A percentile compares a stretch with the other conserved stretches of the same genome.
phyloP scores from a whole-genome alignment of 2,329 filamentous ascomycete species.

The Cladosporium velox region DNA sequence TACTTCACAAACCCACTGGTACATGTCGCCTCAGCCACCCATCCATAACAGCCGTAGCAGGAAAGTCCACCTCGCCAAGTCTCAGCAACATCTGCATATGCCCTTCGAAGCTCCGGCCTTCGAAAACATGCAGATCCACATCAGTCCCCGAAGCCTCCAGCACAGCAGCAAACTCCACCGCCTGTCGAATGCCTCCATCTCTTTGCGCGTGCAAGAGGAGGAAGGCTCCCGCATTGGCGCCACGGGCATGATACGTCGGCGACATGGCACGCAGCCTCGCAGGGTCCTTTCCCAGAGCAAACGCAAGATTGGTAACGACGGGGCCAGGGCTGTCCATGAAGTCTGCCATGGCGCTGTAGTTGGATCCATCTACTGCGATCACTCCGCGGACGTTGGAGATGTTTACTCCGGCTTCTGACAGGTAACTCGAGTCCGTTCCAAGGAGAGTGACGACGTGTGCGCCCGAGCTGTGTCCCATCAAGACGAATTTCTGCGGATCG shows the following conservation, averaged over 20 bases:
- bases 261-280: background rate
- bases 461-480: background rate
- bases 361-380: background rate
- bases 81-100: constrained; percentile 1
- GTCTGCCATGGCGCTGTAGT: background rate
- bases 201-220: background rate
- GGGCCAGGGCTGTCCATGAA: background rate
- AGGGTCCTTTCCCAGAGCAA: background rate
- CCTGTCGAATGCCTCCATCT: background rate
- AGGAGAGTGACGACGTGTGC: background rate
- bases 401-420: background rate
- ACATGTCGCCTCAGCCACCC: background rate
- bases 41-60: background rate
- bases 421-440: background rate
- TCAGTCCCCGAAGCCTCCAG: background rate
- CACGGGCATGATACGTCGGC: background rate
- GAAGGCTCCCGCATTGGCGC: background rate
- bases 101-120: background rate
- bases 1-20: background rate
- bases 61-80: background rate
- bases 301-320: background rate
- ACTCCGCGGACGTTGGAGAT: background rate
- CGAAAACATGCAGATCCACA: background rate
- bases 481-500: background rate
- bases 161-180: background rate